Base-by-base conservation (phyloP, 345 rosid genomes). In the Laguncularia racemosa region DNA sequence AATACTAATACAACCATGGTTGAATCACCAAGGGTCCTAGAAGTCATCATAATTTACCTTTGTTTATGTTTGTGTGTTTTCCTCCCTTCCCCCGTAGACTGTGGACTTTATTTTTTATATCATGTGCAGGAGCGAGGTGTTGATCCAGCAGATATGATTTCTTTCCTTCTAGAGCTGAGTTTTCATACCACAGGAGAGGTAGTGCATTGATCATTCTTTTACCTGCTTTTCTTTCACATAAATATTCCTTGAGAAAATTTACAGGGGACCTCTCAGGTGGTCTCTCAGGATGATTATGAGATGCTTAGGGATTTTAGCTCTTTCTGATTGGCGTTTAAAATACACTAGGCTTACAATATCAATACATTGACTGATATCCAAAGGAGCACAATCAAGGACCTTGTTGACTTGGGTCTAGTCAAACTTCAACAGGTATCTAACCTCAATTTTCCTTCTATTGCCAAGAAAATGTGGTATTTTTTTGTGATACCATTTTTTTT, bases 91-190 rank as follows among this genome's bases (percentile, higher is more conserved):
- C n/a, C n/a, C 9, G 7, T 6, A 33, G 40, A 33, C 40, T 6
- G 11, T 33, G 6, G 40, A 5, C 40, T 33, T 6, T 0, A 7
- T 7, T 33, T 23, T 33, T 33, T 33, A 33, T 33, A 33, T 33
- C 40, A 33, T 33, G 47, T 76, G 68, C 85, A 89, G 97, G 96
- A 93, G 69, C 83, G 85, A 64, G 97, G 81, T 64, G 73, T 82
- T 55, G 95, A 89, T 64, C 81, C 91, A 55, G 81, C 95, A 16
- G 96, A 86, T 74, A 66, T 93, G 59, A 93, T 93, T 75, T 78
- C 97, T 5, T 93, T 93, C 80, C 76, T 93, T 72, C 79, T 93
- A 2, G 99, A 93, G 81, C 99, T 93, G 57, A 93, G 99, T 74
- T 93, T 93, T 72, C 99, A 93, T 67, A 81, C 76, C 20, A 76